Evolutionary conservation across 306 rosid genomes (phyloP), one percentile per base, ranked within the genome.

Genomic region (Hylodesmum podocarpum): DNA sequence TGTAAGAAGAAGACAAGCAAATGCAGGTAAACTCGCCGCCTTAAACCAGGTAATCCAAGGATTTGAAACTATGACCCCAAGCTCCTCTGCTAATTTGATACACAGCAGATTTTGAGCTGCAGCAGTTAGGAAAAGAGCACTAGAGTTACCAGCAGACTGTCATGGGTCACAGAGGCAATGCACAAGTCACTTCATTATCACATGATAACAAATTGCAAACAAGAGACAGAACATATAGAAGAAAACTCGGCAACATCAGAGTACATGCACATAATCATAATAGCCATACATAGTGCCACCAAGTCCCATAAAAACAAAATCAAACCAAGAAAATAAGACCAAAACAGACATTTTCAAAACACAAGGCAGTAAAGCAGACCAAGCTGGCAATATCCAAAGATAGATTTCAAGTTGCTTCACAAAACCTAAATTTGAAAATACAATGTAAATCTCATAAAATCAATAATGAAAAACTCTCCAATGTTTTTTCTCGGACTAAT

Each of bases 71-170:
- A 85, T 67, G 59, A 95, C 91, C 78, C 97, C 97, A 72, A 92
- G 85, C 78, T 92, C 97, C 79, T 91, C 92, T 7, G 99, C 99
- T 78, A 95, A 80, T 87, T 89, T 89, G 43, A 95, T 36, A 81
- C 97, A 91, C 37, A 95, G 89, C 78, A 95, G 72, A 83, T 92
- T 95, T 89, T 95, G 99, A 72, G 99, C 99, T 25, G 99, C 99
- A 74, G 98, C 99, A 72, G 99, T 95, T 62, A 95, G 86, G 96
- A 89, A 95, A 79, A 95, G 99, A 85, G 99, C 97, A 83, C 99
- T 95, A 73, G 98, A 95, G 90, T 88, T 92, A 80, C 94, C 86
- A 70, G 97, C 85, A 75, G 94, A 80, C 98, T 95, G 96, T 80
- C 91, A 87, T 16, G 39, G 64, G 29, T 77, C 87, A 90, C 49